phyloP scores from a whole-genome alignment of 192 early-diverging fungal species.

The Umbelopsis ramanniana region DNA sequence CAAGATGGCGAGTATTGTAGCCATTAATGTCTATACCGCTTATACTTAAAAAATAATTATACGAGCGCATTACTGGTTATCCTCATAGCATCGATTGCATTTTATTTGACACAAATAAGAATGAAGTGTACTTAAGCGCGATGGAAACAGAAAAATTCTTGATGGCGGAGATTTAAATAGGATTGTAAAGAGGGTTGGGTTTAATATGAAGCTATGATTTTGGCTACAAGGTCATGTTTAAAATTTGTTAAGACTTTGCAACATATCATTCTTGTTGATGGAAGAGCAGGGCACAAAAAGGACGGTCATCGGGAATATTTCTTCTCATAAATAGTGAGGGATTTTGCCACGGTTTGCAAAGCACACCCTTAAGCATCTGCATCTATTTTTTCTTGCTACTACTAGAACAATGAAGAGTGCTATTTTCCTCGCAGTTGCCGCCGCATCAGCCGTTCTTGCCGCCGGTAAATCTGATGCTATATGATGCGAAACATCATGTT shows the following conservation, averaged over 20 bases:
- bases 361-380: slow-evolving; percentile 3
- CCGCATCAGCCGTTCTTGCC: neutral
- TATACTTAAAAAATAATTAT: no score
- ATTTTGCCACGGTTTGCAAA: neutral
- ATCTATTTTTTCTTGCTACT: neutral
- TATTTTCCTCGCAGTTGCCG: slow-evolving; percentile 2
- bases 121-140: neutral
- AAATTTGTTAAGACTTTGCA: slow-evolving; percentile 5
- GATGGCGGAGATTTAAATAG: neutral
- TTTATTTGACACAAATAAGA: neutral
- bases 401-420: neutral
- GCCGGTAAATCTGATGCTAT: neutral
- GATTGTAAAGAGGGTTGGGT: neutral
- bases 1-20: no score
- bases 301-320: slow-evolving; percentile 15
- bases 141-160: neutral
- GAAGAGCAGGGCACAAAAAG: neutral
- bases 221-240: slow-evolving; percentile 14
- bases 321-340: slow-evolving; percentile 12
- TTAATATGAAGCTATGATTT: slow-evolving; percentile 20
- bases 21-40: no score
- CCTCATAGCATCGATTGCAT: no score
- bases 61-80: no score
- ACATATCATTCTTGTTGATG: slow-evolving; percentile 6
- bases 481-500: neutral